A percentile compares a stretch with the other conserved stretches of the same genome.
Evolutionary conservation across 2,329 filamentous ascomycete genomes (phyloP).

Genomic region (Hirsutella thompsonii): DNA sequence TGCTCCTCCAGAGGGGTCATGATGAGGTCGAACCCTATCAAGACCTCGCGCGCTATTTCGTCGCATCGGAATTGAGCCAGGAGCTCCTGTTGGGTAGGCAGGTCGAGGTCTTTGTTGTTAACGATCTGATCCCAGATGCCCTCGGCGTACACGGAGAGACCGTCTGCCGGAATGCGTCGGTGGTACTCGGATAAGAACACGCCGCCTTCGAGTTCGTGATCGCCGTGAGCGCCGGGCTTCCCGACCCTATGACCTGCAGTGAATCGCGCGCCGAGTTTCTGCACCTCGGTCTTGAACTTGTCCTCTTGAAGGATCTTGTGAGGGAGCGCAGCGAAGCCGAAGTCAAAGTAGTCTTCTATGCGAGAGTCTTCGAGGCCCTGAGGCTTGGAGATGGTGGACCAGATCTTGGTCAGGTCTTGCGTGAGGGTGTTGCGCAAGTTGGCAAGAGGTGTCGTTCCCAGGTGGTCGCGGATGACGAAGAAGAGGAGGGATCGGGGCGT

Average conservation of each 20-base stretch:
- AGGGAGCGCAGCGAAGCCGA: slow-evolving; percentile 87
- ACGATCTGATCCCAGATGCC: slow-evolving; percentile 98
- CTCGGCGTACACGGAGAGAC: slow-evolving; percentile 87
- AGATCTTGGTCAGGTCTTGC: slow-evolving; percentile 84
- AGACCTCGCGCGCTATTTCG: slow-evolving; percentile 84
- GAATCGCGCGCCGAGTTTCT: slow-evolving; percentile 70
- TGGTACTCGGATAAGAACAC: slow-evolving; percentile 93
- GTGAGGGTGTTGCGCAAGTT: slow-evolving; percentile 86
- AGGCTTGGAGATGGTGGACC: slow-evolving; percentile 87
- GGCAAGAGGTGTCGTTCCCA: slow-evolving; percentile 78
- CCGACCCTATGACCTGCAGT: slow-evolving; percentile 64
- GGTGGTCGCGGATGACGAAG: slow-evolving; percentile 96
- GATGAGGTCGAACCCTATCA: slow-evolving; percentile 69
- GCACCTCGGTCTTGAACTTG: slow-evolving; percentile 71
- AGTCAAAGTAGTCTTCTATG: slow-evolving; percentile 98
- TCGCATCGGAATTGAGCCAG: slow-evolving; percentile 96
- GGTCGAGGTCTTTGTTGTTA: slow-evolving; percentile 93
- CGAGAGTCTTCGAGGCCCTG: slow-evolving; percentile 73
- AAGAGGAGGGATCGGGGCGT: slow-evolving; percentile 86
- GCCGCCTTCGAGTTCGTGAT: slow-evolving; percentile 64
- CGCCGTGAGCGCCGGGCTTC: slow-evolving; percentile 46
- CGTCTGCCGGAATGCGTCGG: slow-evolving; percentile 87
- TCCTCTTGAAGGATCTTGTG: slow-evolving; percentile 96
- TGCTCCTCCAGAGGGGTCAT: slow-evolving; percentile 76
- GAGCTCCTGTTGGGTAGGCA: slow-evolving; percentile 93